These are phyloP conservation scores for Multifurca ochricompacta DNA, from an alignment of 768 basidiomycete species.

Conservation along the genomic window DNA sequence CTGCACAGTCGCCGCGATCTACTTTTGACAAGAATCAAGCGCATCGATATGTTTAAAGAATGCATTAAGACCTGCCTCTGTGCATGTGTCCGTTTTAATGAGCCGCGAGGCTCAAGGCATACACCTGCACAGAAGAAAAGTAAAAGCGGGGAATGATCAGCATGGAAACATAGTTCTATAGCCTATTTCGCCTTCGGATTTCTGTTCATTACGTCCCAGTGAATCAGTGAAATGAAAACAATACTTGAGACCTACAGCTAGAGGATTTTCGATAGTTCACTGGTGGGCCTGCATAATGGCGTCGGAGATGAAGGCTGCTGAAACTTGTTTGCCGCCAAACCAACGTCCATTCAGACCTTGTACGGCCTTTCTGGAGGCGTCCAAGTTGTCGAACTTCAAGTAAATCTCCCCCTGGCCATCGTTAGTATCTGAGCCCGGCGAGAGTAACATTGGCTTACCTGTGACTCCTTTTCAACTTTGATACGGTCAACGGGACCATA, in stretches of 20 bases:
- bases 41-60: constrained; percentile 19
- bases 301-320: constrained; percentile 84
- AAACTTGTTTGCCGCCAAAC: constrained; percentile 90
- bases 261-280: constrained; percentile 30
- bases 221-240: constrained; percentile 21
- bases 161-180: constrained; percentile 21
- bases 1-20: constrained; percentile 14
- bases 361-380: constrained; percentile 74
- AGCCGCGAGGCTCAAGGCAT: constrained; percentile 15
- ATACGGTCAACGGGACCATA: constrained; percentile 84
- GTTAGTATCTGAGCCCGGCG: background rate
- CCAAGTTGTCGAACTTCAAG: constrained; percentile 78
- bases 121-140: constrained; percentile 21
- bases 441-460: constrained; percentile 46
- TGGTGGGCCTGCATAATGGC: constrained; percentile 91
- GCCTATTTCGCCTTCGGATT: constrained; percentile 14
- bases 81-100: constrained; percentile 18
- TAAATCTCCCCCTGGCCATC: constrained; percentile 85
- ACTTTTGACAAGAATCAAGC: constrained; percentile 19
- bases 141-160: constrained; percentile 16
- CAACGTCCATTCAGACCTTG: constrained; percentile 92
- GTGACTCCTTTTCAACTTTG: constrained; percentile 89
- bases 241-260: constrained; percentile 17
- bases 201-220: constrained; percentile 15
- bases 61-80: constrained; percentile 21